Evolutionary conservation across 345 rosid species (phyloP).

Genomic region (Cochlearia excelsa): DNA sequence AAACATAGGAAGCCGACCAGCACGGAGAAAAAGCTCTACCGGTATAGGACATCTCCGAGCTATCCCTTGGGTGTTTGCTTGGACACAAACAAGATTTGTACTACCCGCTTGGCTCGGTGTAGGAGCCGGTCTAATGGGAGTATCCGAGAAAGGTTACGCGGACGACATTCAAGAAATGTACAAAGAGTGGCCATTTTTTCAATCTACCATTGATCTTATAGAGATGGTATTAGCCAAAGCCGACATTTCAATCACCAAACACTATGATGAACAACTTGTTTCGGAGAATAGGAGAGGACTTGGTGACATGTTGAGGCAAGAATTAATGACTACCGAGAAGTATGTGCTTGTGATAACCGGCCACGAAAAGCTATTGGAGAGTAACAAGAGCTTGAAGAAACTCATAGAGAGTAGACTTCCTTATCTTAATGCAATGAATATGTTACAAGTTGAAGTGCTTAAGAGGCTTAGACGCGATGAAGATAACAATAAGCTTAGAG

Average conservation of each 20-base stretch:
- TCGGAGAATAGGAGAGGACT: constrained; percentile 63
- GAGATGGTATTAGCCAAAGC: constrained; percentile 96
- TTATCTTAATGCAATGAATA: constrained; percentile 83
- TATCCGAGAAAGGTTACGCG: constrained; percentile 69
- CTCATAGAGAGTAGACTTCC: constrained; percentile 91
- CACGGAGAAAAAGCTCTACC: constrained; percentile 77
- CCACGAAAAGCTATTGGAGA: constrained; percentile 66
- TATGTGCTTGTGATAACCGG: constrained; percentile 71
- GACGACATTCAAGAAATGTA: constrained; percentile 85
- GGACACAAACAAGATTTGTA: constrained; percentile 98
- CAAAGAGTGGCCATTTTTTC: constrained; percentile 94
- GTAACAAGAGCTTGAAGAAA: constrained; percentile 77
- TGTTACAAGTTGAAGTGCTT: constrained; percentile 88
- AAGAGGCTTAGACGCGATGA: constrained; percentile 82
- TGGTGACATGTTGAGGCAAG: constrained; percentile 70
- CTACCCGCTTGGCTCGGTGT: constrained; percentile 99
- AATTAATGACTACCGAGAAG: constrained; percentile 64
- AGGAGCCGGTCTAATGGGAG: constrained; percentile 79
- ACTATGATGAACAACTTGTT: constrained; percentile 85
- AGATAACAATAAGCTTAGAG: constrained; percentile 78
- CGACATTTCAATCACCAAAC: constrained; percentile 78
- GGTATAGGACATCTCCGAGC: constrained; percentile 97
- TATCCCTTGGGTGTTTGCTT: constrained; percentile 97
- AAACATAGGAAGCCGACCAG: constrained; percentile 93
- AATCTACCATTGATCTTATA: constrained; percentile 86